Evolutionary conservation across 2,329 filamentous ascomycete genomes (phyloP), one percentile per base, ranked within the genome.

Genomic region (Plenodomus biglobosus): DNA sequence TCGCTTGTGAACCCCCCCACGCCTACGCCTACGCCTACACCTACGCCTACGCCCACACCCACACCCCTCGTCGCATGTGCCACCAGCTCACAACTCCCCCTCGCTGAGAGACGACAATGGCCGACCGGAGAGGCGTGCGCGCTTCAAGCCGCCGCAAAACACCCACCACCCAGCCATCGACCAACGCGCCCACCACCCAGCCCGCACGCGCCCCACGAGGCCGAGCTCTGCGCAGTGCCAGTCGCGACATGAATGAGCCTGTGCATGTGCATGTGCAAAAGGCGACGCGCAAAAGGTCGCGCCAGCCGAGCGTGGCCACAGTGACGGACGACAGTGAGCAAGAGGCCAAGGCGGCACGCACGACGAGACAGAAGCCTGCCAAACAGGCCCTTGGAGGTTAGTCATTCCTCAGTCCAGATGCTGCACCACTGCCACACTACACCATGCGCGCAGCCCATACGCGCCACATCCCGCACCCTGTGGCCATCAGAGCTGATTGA

Each of bases 141-240:
- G 53, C 68, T 8, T 61, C 58, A 27, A 69, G 60, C 54, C 69
- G 70, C 46, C 69, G 62, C 57, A 69, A 50, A 24, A 67, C 63
- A n/a, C 65, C 63, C 15, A 64, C 62, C 38, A 64, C 65, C 41
- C 64, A 69, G 48, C 58, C 62, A 18, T 49, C 54, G 8, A 51
- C 62, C 32, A 53, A 59, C 44, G 44, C 52, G 34, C 52, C 53
- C 37, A 48, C 54, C 13, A 51, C 56, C 4, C 60, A 56, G 42
- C 36, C 55, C 18, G 61, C 43, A 49, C 66, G 61, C 52, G 53
- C 53, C 48, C 47, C 64, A 52, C 65, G 59, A 35, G 53, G 56
- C 20, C 62, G 72, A 38, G 56, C 50, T 19, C 65, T 71, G 38
- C 67, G 74, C 56, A 75, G 73, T 58, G 67, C 66, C 42, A 76